Base-by-base conservation (phyloP, 106 monocot genomes). In the Apostasia shenzhenica region DNA sequence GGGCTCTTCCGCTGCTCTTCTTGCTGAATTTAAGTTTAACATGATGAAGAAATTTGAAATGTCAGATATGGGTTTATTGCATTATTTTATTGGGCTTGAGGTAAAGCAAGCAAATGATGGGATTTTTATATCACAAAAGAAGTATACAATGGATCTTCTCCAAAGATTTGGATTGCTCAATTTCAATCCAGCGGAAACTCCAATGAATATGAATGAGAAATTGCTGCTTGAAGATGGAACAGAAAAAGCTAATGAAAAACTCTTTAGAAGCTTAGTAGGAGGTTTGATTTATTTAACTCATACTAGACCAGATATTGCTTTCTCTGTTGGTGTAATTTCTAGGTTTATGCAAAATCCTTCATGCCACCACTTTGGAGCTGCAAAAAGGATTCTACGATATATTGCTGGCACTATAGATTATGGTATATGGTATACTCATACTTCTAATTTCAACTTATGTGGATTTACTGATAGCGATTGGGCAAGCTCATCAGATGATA, bases 221-320 rank as follows among this genome's bases (percentile, higher is more conserved):
- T 45, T 59, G 40, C 47, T 6, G 48, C 58, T 39, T 48, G 71
- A 72, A 3, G 71, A 60, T 39, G 60, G 37, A 5, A 0, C 38
- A 14, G 7, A 49, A 10, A 3, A 48, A 40, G 1, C 45, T 2
- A 48, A 72, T 72, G 61, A 58, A 9, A 72, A 26, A 59, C 0
- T 1, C 1, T 72, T 48, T 6, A 8, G 60, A 41, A 55, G 55
- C 66, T 57, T 58, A 44, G 39, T 75, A 57, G 67, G 66, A 11
- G 66, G 56, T 58, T 74, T 75, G 57, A 48, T 67, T 13, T 75
- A 75, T 61, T 51, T 72, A 67, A 75, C 57, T 66, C 66, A 66
- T 38, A 67, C 57, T 57, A 75, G 74, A 57, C 46, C 44, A 45
- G 46, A 64, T n/a, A 73, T 73, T 56, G 42, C 56, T 2, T 73